Conservation (phyloP, 306 rosid genomes). For the Quercus parvula region DNA sequence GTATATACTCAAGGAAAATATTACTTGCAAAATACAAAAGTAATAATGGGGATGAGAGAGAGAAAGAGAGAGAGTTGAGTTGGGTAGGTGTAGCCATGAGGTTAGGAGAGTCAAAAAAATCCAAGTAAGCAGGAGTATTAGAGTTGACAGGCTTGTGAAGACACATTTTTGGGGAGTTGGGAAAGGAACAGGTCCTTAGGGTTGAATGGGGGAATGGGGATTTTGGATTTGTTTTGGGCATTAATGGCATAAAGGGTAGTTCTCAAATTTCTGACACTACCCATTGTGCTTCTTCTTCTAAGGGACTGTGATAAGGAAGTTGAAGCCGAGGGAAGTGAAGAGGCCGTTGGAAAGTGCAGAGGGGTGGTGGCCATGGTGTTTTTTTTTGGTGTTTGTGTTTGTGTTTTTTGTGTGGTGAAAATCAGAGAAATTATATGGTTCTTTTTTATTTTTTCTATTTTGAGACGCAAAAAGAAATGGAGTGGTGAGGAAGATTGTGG, state of each 20-base stretch:
- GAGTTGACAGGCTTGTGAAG: too few relatives aligned
- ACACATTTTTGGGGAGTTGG: too few relatives aligned
- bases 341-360: conserved; percentile 53
- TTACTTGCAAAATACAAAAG: too few relatives aligned
- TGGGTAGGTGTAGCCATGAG: too few relatives aligned
- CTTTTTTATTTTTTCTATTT: neutral
- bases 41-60: too few relatives aligned
- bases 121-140: too few relatives aligned
- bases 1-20: too few relatives aligned
- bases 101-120: too few relatives aligned
- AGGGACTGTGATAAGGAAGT: conserved; percentile 32
- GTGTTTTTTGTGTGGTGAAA: neutral
- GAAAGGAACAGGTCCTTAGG: too few relatives aligned
- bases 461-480: neutral
- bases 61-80: too few relatives aligned
- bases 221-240: conserved; percentile 39
- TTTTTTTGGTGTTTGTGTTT: neutral
- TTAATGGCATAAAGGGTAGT: conserved; percentile 32
- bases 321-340: conserved; percentile 35
- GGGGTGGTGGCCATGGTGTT: conserved; percentile 46
- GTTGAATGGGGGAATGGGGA: too few relatives aligned
- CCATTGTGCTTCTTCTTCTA: neutral
- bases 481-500: neutral
- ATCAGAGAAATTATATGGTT: neutral
- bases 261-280: conserved; percentile 20